Percentiles rank a stretch among this genome's conserved stretches.
Conservation (phyloP, 768 basidiomycete genomes). For the Kwoniella europaea region DNA sequence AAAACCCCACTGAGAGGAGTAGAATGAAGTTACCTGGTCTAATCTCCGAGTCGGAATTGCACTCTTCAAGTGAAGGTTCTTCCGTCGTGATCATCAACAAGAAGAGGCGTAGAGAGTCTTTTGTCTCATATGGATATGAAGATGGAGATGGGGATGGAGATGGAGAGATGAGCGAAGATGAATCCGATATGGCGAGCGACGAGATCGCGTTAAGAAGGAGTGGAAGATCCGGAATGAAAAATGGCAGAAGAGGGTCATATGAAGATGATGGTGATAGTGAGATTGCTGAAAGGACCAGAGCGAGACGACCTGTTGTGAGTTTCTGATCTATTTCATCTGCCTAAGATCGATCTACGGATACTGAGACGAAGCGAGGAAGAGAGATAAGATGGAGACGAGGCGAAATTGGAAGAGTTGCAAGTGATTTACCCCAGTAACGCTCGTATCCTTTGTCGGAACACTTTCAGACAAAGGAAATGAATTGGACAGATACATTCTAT, state of each 20-base stretch:
- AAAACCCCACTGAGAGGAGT: conserved; percentile 1
- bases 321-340: not conserved
- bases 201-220: conserved; percentile 18
- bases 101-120: conserved; percentile 11
- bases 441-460: not conserved
- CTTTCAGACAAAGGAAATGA: not conserved
- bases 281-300: conserved; percentile 12
- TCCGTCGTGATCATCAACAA: not conserved
- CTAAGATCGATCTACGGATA: not conserved
- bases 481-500: not conserved
- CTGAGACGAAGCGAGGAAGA: not conserved
- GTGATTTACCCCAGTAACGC: not conserved
- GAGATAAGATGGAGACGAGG: not conserved
- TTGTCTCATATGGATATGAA: not conserved
- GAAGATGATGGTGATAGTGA: conserved; percentile 3
- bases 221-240: conserved; percentile 7
- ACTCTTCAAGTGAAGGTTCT: not conserved
- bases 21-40: conserved; percentile 9
- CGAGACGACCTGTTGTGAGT: conserved; percentile 16
- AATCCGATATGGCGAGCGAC: conserved; percentile 12
- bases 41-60: not conserved
- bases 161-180: conserved; percentile 10
- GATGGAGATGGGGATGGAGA: not conserved
- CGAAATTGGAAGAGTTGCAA: not conserved
- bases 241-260: not conserved